These are phyloP conservation scores for Leucosporidium scottii DNA, from an alignment of 768 basidiomycete species.

Conservation along the genomic window DNA sequence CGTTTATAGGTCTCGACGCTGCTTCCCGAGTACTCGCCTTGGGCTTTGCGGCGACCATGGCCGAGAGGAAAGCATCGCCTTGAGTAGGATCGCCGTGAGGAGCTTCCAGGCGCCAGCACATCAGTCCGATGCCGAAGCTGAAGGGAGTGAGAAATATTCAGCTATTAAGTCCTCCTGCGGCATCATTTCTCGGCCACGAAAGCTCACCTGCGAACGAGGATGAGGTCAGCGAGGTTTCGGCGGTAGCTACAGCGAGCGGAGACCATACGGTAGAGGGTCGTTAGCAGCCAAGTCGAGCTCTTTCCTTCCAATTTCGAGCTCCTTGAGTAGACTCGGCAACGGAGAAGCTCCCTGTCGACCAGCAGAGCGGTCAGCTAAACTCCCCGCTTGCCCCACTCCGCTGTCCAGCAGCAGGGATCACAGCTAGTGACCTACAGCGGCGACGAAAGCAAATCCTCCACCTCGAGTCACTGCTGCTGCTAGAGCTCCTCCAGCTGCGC, in stretches of 20 bases:
- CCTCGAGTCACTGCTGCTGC: conserved; percentile 58
- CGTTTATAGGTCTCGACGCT: too few relatives aligned
- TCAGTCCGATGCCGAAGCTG: conserved; percentile 64
- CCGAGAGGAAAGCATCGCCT: not conserved
- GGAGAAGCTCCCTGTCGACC: not conserved
- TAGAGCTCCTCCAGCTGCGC: conserved; percentile 57
- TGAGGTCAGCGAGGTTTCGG: too few relatives aligned
- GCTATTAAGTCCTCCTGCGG: not conserved
- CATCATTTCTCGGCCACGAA: too few relatives aligned
- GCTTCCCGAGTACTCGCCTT: not conserved
- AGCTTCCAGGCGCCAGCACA: conserved; percentile 61
- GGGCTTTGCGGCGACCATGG: not conserved
- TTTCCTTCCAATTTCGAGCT: conserved; percentile 7
- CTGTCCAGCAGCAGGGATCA: not conserved
- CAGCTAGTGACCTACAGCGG: conserved; percentile 43
- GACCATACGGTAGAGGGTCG: conserved; percentile 8
- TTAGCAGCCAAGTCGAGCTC: not conserved
- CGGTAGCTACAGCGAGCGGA: not conserved
- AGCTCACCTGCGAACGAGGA: too few relatives aligned
- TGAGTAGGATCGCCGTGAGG: not conserved
- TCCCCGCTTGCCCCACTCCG: too few relatives aligned
- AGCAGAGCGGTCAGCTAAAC: not conserved
- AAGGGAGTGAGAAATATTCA: fast-evolving
- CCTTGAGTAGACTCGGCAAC: not conserved
- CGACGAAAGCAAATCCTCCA: conserved; percentile 70